Percentiles rank a stretch among this genome's conserved stretches.
Evolutionary conservation across 345 rosid species (phyloP).

Genomic region (Eucalyptus guilfoylei): DNA sequence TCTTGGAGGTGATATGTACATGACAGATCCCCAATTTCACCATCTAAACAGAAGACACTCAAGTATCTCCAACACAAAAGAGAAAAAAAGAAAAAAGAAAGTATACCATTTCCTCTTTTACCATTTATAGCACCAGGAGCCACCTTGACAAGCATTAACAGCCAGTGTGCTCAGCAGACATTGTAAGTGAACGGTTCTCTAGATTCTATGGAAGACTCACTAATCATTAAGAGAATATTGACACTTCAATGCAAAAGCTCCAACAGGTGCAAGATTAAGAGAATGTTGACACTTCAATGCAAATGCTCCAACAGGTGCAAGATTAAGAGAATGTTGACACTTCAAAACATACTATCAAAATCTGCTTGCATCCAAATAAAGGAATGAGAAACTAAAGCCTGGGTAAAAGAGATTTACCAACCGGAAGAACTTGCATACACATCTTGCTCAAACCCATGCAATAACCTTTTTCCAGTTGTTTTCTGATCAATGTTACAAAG

Average conservation of each 20-base stretch:
- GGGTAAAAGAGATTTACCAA: conserved; percentile 12
- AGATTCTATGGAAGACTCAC: background rate
- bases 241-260: background rate
- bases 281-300: background rate
- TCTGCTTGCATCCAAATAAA: background rate
- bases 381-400: background rate
- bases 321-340: background rate
- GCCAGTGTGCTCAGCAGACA: background rate
- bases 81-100: background rate
- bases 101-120: background rate
- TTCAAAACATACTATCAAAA: background rate
- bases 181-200: background rate
- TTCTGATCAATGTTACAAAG: conserved; percentile 16
- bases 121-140: background rate
- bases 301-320: background rate
- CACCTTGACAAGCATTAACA: background rate
- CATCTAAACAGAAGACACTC: background rate
- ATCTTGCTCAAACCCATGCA: conserved; percentile 55
- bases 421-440: conserved; percentile 33
- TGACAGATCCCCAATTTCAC: background rate
- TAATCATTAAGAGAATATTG: background rate
- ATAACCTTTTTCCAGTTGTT: conserved; percentile 8
- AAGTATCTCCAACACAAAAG: background rate
- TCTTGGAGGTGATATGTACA: background rate
- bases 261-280: background rate